A percentile compares a stretch with the other conserved stretches of the same genome.
Conservation (phyloP, 2,329 filamentous ascomycete genomes). For the Colletotrichum musicola region DNA sequence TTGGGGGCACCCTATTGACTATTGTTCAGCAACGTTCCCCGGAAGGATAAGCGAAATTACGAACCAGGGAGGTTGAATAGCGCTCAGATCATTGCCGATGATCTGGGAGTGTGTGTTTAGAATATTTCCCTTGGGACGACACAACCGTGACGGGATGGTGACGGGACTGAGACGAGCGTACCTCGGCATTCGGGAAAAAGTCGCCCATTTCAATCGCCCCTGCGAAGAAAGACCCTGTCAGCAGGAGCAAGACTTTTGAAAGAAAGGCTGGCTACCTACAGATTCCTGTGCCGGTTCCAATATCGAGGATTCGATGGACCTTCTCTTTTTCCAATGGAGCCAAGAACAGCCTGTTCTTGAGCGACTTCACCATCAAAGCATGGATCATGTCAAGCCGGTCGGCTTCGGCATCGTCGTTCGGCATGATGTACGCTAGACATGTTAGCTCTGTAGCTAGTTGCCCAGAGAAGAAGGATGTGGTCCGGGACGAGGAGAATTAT, state of each 20-base stretch:
- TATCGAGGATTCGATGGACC: conserved; percentile 61
- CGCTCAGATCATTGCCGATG: conserved; percentile 12
- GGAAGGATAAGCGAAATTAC: neutral
- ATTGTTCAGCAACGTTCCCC: too few species aligned
- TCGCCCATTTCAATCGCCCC: conserved; percentile 47
- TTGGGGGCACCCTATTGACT: conserved; percentile 60
- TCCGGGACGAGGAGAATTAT: too few species aligned
- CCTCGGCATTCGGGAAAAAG: conserved; percentile 4
- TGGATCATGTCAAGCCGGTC: conserved; percentile 12
- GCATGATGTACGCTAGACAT: neutral
- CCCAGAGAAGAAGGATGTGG: neutral
- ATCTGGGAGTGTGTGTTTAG: neutral
- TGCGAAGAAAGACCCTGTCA: neutral
- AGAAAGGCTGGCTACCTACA: conserved; percentile 49
- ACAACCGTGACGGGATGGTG: too few species aligned
- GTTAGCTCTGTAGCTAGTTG: neutral
- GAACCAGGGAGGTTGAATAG: conserved; percentile 8
- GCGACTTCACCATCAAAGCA: neutral
- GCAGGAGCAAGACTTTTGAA: neutral
- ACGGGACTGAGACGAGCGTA: neutral
- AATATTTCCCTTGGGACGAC: neutral
- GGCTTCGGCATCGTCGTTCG: neutral
- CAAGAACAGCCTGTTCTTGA: neutral
- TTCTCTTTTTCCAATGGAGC: conserved; percentile 2
- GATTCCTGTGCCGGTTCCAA: conserved; percentile 72